Base-by-base conservation (phyloP, 2,329 filamentous ascomycete species). In the Neoarthrinium moseri region DNA sequence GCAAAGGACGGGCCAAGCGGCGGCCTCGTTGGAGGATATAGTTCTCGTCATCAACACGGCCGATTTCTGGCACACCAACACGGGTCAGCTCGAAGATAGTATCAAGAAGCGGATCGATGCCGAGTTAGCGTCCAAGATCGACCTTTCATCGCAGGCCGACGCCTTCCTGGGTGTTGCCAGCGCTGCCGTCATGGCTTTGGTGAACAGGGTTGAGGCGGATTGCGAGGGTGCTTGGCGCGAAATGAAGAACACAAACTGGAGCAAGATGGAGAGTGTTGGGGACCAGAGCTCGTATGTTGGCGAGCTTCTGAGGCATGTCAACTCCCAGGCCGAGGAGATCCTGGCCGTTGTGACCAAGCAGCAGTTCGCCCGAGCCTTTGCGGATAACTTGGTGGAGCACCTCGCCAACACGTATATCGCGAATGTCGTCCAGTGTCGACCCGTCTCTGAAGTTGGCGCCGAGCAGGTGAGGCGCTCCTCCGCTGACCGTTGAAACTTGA, bases 231-330 rank as follows among this genome's bases (percentile, higher is more conserved):
- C 86, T 13, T 99, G 92, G 94, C 83, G 91, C 46, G 94, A 97
- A 71, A 99, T 99, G 94, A 87, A 86, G 52, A 96, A 96, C 62
- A 95, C 87, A 1, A 88, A 91, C 39, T 99, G 94, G 94, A 88
- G 86, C 65, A 91, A 87, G 53, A 88, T 99, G 75, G 94, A 97
- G 56, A 87, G 80, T 49, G 94, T 96, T 4, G 89, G 89, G 35
- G 94, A 99, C 64, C 91, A 96, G 62, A 96, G 91, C 67, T 85
- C 87, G 0, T 99, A 96, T 57, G 89, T 97, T 21, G 81, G 83
- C 7, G 89, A 95, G 64, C 74, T 99, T 3, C 70, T 96, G 37
- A 80, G 78, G 42, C 81, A 84, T 47, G 78, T 95, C 48, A 89
- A 91, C 60, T 72, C 76, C 4, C 85, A 83, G 52, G 80, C 87